These are phyloP conservation scores for Uromyces viciae-fabae DNA, from an alignment of 1,284 basidiomycete species.

Conservation along the genomic window DNA sequence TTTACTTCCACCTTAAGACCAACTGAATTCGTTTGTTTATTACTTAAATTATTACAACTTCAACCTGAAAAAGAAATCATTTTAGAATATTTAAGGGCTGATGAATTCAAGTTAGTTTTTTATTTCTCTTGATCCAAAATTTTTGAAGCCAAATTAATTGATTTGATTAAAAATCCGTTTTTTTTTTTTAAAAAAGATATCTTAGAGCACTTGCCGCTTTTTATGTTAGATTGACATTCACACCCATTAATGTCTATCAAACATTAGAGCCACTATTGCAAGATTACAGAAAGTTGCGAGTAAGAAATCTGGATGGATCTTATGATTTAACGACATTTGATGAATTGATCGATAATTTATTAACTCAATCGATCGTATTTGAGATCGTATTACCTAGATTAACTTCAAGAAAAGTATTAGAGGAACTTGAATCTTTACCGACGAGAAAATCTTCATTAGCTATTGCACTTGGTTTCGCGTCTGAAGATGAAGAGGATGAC, in stretches of 20 bases:
- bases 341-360: slow-evolving; percentile 79
- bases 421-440: slow-evolving; percentile 83
- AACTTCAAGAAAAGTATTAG: slow-evolving; percentile 76
- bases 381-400: slow-evolving; percentile 92
- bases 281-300: slow-evolving; percentile 85
- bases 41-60: slow-evolving; percentile 90
- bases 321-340: slow-evolving; percentile 74
- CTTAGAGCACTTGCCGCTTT: slow-evolving; percentile 86
- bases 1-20: slow-evolving; percentile 76
- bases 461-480: slow-evolving; percentile 64
- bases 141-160: slow-evolving; percentile 10
- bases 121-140: slow-evolving; percentile 10
- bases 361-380: slow-evolving; percentile 86
- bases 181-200: slow-evolving; percentile 63
- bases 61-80: slow-evolving; percentile 96
- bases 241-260: slow-evolving; percentile 82
- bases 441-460: slow-evolving; percentile 74
- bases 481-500: slow-evolving; percentile 20
- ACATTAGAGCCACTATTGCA: slow-evolving; percentile 87
- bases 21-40: slow-evolving; percentile 83
- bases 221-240: slow-evolving; percentile 92
- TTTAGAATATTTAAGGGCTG: slow-evolving; percentile 85
- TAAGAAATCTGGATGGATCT: slow-evolving; percentile 69
- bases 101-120: slow-evolving; percentile 86
- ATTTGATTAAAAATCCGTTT: neutral